These are phyloP conservation scores for Agrostemma githago DNA, from an alignment of 148 eudicot species.

Conservation along the genomic window DNA sequence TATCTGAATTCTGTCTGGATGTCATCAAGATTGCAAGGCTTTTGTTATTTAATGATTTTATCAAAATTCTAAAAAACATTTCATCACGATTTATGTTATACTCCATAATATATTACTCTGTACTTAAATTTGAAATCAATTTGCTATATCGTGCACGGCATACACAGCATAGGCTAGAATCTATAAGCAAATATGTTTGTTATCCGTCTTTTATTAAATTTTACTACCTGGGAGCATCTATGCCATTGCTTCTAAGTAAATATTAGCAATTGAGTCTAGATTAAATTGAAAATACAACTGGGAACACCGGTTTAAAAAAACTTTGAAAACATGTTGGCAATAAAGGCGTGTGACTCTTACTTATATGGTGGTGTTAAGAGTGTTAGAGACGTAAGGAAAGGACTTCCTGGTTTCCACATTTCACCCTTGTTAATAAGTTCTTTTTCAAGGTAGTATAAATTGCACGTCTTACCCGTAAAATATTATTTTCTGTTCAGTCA, in stretches of 20 bases:
- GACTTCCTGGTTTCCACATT: background rate
- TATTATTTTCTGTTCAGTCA: background rate
- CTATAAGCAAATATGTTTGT: no score
- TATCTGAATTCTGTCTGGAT: background rate
- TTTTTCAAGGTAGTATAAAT: background rate
- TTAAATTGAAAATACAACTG: background rate
- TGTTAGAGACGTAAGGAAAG: background rate
- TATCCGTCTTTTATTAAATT: no score
- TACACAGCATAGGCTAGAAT: no score
- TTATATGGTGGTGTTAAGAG: background rate
- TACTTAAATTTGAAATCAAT: background rate
- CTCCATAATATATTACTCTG: no score
- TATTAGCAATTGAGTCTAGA: background rate
- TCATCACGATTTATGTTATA: background rate
- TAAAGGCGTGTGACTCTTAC: background rate
- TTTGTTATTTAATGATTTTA: background rate
- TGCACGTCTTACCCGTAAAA: background rate
- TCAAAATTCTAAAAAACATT: background rate
- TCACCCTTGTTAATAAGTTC: background rate
- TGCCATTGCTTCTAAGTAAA: background rate
- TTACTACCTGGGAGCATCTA: background rate
- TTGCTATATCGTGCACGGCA: no score
- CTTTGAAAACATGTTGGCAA: background rate
- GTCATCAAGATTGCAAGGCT: background rate
- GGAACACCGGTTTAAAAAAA: background rate